Evolutionary conservation across 2,329 filamentous ascomycete genomes (phyloP).

Genomic region (Phaeomoniella chlamydospora): DNA sequence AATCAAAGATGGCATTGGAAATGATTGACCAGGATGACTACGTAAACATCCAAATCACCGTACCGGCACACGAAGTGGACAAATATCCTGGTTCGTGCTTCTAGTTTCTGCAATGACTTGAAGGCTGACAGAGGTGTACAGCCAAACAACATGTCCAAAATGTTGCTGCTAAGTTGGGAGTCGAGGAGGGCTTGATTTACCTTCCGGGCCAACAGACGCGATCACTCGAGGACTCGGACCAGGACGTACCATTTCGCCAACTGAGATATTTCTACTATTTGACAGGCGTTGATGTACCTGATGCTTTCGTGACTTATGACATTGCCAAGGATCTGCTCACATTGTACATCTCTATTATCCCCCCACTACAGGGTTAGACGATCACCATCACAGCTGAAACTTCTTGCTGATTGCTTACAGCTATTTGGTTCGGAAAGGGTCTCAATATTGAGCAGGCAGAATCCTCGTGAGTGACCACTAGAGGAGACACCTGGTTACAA

Average conservation of each 20-base stretch:
- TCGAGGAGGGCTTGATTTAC: slow-evolving; percentile 38
- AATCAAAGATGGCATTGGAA: no score
- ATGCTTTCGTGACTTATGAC: slow-evolving; percentile 43
- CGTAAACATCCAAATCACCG: background rate
- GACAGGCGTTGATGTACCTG: slow-evolving; percentile 37
- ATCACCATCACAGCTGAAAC: no score
- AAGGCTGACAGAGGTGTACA: slow-evolving; percentile 11
- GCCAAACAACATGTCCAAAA: slow-evolving; percentile 35
- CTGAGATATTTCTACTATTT: slow-evolving; percentile 49
- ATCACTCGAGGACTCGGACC: slow-evolving; percentile 44
- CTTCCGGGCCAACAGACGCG: slow-evolving; percentile 35
- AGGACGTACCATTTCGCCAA: slow-evolving; percentile 41
- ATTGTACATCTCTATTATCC: slow-evolving; percentile 59
- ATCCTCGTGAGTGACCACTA: background rate
- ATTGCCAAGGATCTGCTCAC: slow-evolving; percentile 46
- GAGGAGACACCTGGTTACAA: background rate
- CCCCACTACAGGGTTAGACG: slow-evolving; percentile 33
- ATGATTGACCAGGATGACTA: background rate
- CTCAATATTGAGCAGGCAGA: slow-evolving; percentile 27
- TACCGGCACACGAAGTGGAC: background rate
- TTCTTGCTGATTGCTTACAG: slow-evolving; percentile 9
- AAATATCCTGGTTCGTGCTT: background rate
- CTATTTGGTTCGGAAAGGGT: slow-evolving; percentile 50
- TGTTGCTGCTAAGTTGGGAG: slow-evolving; percentile 26
- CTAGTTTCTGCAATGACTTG: no score